A percentile compares a stretch with the other conserved stretches of the same genome.
Conservation (phyloP, 2,329 filamentous ascomycete species). For the Verruconis gallopava region DNA sequence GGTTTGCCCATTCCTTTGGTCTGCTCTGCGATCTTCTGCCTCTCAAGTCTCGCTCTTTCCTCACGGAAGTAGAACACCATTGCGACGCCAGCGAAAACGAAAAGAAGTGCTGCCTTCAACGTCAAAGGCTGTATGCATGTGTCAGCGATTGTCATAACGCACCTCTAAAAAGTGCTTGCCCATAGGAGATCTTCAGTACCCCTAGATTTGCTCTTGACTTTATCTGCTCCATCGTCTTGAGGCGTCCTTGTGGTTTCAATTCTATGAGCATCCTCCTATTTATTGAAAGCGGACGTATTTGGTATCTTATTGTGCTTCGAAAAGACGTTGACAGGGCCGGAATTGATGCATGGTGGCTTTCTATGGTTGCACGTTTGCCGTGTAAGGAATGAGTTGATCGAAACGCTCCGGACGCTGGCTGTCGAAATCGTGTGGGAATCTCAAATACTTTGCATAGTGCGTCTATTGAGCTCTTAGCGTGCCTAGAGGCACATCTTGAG, state of each 20-base stretch:
- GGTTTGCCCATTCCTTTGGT: slow-evolving; percentile 86
- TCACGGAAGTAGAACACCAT: slow-evolving; percentile 85
- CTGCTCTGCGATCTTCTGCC: slow-evolving; percentile 78
- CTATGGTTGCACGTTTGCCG: neutral
- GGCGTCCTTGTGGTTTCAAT: slow-evolving; percentile 2
- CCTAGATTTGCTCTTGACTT: slow-evolving; percentile 9
- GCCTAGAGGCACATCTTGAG: slow-evolving; percentile 5
- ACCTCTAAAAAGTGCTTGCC: slow-evolving; percentile 10
- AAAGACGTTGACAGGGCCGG: slow-evolving; percentile 1
- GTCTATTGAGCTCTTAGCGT: neutral
- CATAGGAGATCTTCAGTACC: slow-evolving; percentile 10
- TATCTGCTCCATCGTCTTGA: slow-evolving; percentile 9
- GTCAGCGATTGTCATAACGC: slow-evolving; percentile 9
- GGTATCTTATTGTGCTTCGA: neutral
- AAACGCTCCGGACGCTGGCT: slow-evolving; percentile 2
- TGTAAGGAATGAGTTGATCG: too few relatives aligned
- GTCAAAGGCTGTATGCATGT: slow-evolving; percentile 61
- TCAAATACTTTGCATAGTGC: slow-evolving; percentile 8
- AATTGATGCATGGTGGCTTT: neutral
- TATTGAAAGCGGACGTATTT: neutral
- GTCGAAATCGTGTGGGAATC: slow-evolving; percentile 3
- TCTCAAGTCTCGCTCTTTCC: slow-evolving; percentile 84
- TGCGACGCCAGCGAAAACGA: slow-evolving; percentile 62
- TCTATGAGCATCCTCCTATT: neutral
- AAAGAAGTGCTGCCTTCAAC: slow-evolving; percentile 77